phyloP scores from a whole-genome alignment of 805 yeast species.

The Torulaspora indica region DNA sequence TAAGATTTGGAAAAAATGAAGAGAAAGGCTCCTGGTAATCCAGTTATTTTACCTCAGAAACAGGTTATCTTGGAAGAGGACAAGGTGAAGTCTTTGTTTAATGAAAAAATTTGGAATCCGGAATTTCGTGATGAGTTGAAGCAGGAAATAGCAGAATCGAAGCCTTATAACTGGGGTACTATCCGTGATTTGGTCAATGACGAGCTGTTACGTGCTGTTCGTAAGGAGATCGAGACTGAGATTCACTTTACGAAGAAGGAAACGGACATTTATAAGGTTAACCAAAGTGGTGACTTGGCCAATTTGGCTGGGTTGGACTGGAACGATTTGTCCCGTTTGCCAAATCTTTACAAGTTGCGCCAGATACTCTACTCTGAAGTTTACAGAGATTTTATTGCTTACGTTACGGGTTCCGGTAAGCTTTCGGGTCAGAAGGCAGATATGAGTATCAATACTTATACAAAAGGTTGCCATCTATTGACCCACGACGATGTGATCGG shows the following conservation, averaged over 20 bases:
- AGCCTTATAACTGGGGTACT: slow-evolving; percentile 90
- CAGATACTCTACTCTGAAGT: slow-evolving; percentile 83
- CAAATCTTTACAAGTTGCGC: slow-evolving; percentile 71
- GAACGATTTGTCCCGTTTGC: slow-evolving; percentile 67
- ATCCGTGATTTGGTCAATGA: slow-evolving; percentile 71
- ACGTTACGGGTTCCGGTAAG: slow-evolving; percentile 82
- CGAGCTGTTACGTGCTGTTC: slow-evolving; percentile 66
- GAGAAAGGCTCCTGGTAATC: slow-evolving; percentile 16
- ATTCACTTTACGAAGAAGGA: slow-evolving; percentile 92
- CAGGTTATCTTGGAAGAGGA: slow-evolving; percentile 28
- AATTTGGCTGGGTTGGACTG: slow-evolving; percentile 80
- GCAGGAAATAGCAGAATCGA: slow-evolving; percentile 46
- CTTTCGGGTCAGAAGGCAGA: slow-evolving; percentile 88
- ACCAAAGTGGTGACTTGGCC: slow-evolving; percentile 86
- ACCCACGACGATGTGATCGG: slow-evolving; percentile 99
- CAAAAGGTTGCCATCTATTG: slow-evolving; percentile 86
- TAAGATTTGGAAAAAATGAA: slow-evolving; percentile 9
- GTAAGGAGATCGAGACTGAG: slow-evolving; percentile 76
- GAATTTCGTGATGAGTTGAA: slow-evolving; percentile 40
- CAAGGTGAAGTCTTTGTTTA: slow-evolving; percentile 41
- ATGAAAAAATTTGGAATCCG: slow-evolving; percentile 45
- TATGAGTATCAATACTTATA: slow-evolving; percentile 85
- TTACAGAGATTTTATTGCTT: slow-evolving; percentile 72
- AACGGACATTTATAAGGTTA: slow-evolving; percentile 92
- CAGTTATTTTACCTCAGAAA: slow-evolving; percentile 15